Percentiles rank a stretch among this genome's conserved stretches.
Conservation (phyloP, 306 rosid species). For the Quercus cerris region DNA sequence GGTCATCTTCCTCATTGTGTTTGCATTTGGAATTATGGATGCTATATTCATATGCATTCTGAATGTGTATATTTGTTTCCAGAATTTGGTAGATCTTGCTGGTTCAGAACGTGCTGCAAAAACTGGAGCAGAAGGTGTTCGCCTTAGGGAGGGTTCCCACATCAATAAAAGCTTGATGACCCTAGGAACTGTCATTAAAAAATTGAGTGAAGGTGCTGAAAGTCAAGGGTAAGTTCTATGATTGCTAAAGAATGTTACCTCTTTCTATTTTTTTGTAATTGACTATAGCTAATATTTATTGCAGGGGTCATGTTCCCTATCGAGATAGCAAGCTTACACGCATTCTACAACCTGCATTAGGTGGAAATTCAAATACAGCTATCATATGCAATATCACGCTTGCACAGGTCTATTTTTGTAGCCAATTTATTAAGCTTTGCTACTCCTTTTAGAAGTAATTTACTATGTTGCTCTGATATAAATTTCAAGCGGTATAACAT, state of each 20-base stretch:
- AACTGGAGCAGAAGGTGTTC: slow-evolving; percentile 96
- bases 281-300: slow-evolving; percentile 19
- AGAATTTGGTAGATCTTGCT: slow-evolving; percentile 99
- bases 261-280: slow-evolving; percentile 9
- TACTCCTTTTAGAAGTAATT: background rate
- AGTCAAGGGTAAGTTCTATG: slow-evolving; percentile 83
- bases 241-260: slow-evolving; percentile 5
- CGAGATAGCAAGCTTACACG: slow-evolving; percentile 99
- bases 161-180: slow-evolving; percentile 95
- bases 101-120: slow-evolving; percentile 99
- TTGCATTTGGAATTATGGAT: slow-evolving; percentile 6
- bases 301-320: slow-evolving; percentile 96
- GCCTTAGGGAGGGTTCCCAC: slow-evolving; percentile 96
- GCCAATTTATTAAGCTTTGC: background rate
- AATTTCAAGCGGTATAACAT: background rate
- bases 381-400: slow-evolving; percentile 94
- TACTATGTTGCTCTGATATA: background rate
- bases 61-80: slow-evolving; percentile 20
- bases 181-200: slow-evolving; percentile 96
- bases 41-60: slow-evolving; percentile 4
- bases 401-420: slow-evolving; percentile 55
- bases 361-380: slow-evolving; percentile 97
- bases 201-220: slow-evolving; percentile 95
- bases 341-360: slow-evolving; percentile 90
- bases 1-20: slow-evolving; percentile 3